Base-by-base conservation (phyloP, 495 filamentous ascomycete genomes). In the Bathelium albidoporum region DNA sequence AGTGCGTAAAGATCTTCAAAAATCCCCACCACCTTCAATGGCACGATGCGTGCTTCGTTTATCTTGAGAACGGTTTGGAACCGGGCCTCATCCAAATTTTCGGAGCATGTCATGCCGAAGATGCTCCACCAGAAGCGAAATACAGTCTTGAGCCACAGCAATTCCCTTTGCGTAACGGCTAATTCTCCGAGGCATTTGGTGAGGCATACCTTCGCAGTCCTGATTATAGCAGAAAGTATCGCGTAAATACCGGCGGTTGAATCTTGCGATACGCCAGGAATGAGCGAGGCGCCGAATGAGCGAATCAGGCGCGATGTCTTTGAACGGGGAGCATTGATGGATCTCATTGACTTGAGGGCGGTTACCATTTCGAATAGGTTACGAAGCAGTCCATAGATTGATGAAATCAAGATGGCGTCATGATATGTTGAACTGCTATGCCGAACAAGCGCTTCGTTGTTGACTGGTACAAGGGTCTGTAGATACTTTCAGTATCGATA, bases 391-490 rank as follows among this genome's bases (percentile, higher is more conserved):
- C 87, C 84, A 60, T 82, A 82, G 31, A 79, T 75, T 20, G 65
- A 68, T 31, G 72, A 74, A 31, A 81, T 70, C 74, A 81, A 83
- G 58, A 76, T 55, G n/a, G 49, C 49, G 7, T n/a, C 11, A 9
- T 55, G 1, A 55, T 16, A 16, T 12, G 29, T 3, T 65, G 10
- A 3, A 9, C 29, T 24, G n/a, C 22, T 59, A 59, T 61, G 58
- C 62, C 70, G 72, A 1, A 86, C 67, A 58, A 85, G 73, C 34
- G 79, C 73, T 12, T 85, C 79, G 71, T 91, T 90, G 68, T 83
- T 80, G 16, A 87, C 72, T 9, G 87, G 84, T 70, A 89, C 82
- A 29, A 88, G 70, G 14, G 85, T 77, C 84, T 88, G 75, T 62
- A 67, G 62, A 67, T 66, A 73, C 68, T 60, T 59, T 65, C 67